Evolutionary conservation across 495 filamentous ascomycete genomes (phyloP).

Genomic region (Aspergillus heteromorphus): DNA sequence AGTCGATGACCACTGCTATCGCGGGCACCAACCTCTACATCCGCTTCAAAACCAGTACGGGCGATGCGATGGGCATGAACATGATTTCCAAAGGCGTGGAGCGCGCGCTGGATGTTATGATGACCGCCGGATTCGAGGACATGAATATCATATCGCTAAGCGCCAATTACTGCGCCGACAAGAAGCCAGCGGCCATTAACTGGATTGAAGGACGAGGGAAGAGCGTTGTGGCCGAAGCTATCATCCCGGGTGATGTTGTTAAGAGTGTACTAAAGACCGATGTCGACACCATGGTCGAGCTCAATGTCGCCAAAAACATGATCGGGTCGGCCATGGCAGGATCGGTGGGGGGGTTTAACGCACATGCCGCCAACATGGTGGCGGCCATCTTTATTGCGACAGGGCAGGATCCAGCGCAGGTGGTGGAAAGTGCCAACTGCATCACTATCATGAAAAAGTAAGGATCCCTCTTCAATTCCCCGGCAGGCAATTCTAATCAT

Average conservation of each 20-base stretch:
- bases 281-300: slow-evolving; percentile 74
- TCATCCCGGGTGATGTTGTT: slow-evolving; percentile 77
- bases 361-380: slow-evolving; percentile 87
- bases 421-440: slow-evolving; percentile 84
- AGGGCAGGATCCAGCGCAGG: slow-evolving; percentile 88
- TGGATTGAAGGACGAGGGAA: slow-evolving; percentile 94
- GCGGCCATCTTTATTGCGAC: slow-evolving; percentile 87
- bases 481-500: slow-evolving; percentile 9
- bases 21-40: slow-evolving; percentile 87
- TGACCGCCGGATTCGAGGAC: slow-evolving; percentile 75
- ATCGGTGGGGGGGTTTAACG: slow-evolving; percentile 84
- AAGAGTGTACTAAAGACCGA: slow-evolving; percentile 72
- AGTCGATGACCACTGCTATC: slow-evolving; percentile 75
- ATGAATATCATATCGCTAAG: slow-evolving; percentile 84
- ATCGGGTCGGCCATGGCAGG: slow-evolving; percentile 93
- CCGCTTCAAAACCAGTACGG: slow-evolving; percentile 88
- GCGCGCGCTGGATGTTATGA: slow-evolving; percentile 78
- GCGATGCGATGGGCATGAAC: slow-evolving; percentile 97
- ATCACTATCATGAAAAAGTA: slow-evolving; percentile 95
- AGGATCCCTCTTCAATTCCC: slow-evolving; percentile 28
- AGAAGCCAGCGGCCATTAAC: slow-evolving; percentile 89
- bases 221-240: slow-evolving; percentile 83
- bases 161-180: slow-evolving; percentile 89
- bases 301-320: slow-evolving; percentile 80
- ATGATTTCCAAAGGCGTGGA: slow-evolving; percentile 97